Percentiles rank a stretch among this genome's conserved stretches.
phyloP scores from a whole-genome alignment of 2,329 filamentous ascomycete species.

The Epichloe scottii region DNA sequence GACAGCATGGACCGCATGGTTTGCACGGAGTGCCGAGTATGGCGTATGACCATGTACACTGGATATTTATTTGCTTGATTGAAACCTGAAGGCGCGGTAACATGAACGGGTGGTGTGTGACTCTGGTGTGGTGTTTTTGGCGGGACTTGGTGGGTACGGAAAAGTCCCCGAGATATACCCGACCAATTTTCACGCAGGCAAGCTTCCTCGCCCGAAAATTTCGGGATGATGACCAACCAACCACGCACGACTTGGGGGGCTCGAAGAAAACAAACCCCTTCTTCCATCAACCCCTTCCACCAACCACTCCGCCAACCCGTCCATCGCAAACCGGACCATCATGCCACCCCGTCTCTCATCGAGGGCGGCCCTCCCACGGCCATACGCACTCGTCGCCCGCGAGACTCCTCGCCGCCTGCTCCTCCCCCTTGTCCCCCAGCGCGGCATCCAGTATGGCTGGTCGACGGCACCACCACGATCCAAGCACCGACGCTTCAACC shows the following conservation, averaged over 20 bases:
- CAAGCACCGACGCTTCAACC: constrained; percentile 50
- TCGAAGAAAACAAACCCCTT: no score
- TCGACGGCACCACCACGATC: constrained; percentile 38
- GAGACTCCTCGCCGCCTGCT: constrained; percentile 26
- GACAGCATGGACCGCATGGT: no score
- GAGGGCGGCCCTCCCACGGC: constrained; percentile 30
- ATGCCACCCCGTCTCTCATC: constrained; percentile 35
- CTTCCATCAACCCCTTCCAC: no score
- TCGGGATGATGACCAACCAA: neutral
- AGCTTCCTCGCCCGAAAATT: neutral
- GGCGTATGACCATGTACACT: no score
- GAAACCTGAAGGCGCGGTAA: neutral
- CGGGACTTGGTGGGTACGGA: no score
- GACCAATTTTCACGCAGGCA: neutral
- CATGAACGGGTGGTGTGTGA: neutral
- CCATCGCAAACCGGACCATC: constrained; percentile 10
- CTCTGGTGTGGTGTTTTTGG: neutral
- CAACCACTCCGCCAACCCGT: no score
- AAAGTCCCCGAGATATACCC: constrained; percentile 8
- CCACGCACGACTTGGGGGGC: neutral
- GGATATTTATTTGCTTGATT: no score
- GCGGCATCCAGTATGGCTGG: constrained; percentile 49
- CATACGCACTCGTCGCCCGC: constrained; percentile 16
- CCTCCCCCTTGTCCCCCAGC: constrained; percentile 31
- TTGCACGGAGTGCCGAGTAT: no score